Evolutionary conservation across 768 basidiomycete species (phyloP).

Genomic region (Lactarius deliciosus): DNA sequence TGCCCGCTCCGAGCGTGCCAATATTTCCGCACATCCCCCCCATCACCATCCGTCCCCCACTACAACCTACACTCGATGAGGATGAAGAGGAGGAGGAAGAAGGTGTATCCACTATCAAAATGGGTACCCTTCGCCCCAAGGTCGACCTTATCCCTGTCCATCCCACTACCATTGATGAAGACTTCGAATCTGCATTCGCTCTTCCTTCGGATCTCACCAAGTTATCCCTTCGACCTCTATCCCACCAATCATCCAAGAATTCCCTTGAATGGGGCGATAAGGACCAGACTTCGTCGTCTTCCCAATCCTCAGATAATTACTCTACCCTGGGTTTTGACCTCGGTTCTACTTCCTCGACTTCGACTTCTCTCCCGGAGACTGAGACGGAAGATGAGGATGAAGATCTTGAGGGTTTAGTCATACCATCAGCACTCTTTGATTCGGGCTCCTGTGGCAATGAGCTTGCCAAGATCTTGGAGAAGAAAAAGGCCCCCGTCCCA

Average conservation of each 20-base stretch:
- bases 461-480: constrained; percentile 51
- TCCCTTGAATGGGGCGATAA: constrained; percentile 86
- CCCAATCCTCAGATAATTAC: constrained; percentile 86
- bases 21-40: constrained; percentile 41
- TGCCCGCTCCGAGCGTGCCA: constrained; percentile 41
- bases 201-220: constrained; percentile 78
- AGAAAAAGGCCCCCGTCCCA: constrained; percentile 54
- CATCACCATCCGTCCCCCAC: constrained; percentile 68
- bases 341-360: constrained; percentile 69
- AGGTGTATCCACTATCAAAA: constrained; percentile 83
- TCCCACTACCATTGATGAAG: constrained; percentile 51
- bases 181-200: constrained; percentile 81
- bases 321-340: constrained; percentile 76
- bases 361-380: constrained; percentile 64
- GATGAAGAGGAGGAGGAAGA: constrained; percentile 78
- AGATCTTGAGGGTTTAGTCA: constrained; percentile 74
- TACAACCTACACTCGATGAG: constrained; percentile 45
- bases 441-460: constrained; percentile 58
- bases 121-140: constrained; percentile 45
- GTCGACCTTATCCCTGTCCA: constrained; percentile 35
- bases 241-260: constrained; percentile 78
- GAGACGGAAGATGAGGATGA: constrained; percentile 65
- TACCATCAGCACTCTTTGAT: constrained; percentile 75
- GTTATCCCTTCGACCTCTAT: constrained; percentile 77
- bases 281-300: constrained; percentile 72